Percentiles rank a stretch among this genome's conserved stretches.
Conservation (phyloP, 352 stramenopile genomes). For the Pythium vanterpoolii region DNA sequence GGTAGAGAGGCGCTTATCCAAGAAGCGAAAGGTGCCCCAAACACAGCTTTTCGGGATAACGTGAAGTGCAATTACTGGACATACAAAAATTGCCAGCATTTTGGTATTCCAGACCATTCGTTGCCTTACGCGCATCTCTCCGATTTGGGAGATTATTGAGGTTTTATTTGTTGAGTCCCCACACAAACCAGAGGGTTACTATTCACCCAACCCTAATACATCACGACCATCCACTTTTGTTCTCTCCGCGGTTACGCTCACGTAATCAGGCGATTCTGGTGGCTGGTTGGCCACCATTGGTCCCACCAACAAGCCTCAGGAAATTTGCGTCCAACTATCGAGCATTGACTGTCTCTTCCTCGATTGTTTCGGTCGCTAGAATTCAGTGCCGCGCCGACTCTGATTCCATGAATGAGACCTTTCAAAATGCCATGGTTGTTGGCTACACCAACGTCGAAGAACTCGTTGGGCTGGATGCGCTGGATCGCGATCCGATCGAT, state of each 20-base stretch:
- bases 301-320: neutral
- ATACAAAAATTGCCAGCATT: too few species aligned
- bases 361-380: too few species aligned
- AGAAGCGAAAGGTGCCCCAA: too few species aligned
- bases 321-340: neutral
- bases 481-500: too few species aligned
- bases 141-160: neutral
- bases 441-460: too few species aligned
- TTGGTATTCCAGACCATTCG: too few species aligned
- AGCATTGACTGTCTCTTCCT: neutral
- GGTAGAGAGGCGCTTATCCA: too few species aligned
- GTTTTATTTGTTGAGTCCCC: neutral
- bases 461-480: too few species aligned
- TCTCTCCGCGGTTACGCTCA: conserved; percentile 6
- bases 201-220: conserved; percentile 17
- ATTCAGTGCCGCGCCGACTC: neutral
- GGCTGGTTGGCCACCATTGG: conserved; percentile 1
- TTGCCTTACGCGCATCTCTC: too few species aligned
- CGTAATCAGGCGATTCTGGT: conserved; percentile 5
- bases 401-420: neutral
- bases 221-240: conserved; percentile 24
- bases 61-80: too few species aligned
- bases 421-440: neutral
- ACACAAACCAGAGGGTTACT: conserved; percentile 10
- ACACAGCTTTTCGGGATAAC: too few species aligned